Conservation (phyloP, 73 alveolate species). For the Stentor coeruleus region DNA sequence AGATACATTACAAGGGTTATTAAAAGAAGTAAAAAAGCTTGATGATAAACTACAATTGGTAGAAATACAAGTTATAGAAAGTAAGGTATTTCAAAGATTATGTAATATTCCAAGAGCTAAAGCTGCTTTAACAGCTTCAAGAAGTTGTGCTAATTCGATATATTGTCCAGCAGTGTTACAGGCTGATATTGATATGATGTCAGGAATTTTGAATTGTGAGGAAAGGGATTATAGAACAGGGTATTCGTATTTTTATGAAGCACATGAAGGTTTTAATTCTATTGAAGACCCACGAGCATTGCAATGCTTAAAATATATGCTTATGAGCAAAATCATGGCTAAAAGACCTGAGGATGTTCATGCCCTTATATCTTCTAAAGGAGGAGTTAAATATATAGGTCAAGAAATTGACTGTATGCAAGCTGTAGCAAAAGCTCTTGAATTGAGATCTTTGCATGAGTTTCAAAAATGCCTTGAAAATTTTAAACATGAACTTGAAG, state of each 20-base stretch:
- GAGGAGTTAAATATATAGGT: conserved; percentile 58
- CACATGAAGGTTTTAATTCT: conserved; percentile 76
- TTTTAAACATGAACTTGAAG: conserved; percentile 54
- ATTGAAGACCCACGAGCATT: conserved; percentile 59
- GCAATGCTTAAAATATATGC: conserved; percentile 70
- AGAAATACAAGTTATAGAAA: conserved; percentile 46
- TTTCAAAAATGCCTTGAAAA: conserved; percentile 64
- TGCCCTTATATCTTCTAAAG: conserved; percentile 45
- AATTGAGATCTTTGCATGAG: conserved; percentile 47
- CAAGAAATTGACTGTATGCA: conserved; percentile 72
- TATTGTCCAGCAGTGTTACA: conserved; percentile 70
- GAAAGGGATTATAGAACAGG: conserved; percentile 79
- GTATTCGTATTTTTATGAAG: conserved; percentile 79
- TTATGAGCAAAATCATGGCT: conserved; percentile 68
- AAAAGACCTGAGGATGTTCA: conserved; percentile 64
- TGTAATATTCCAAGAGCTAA: conserved; percentile 52
- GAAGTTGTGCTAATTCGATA: conserved; percentile 67
- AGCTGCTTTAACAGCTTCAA: conserved; percentile 77
- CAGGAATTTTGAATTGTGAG: conserved; percentile 74
- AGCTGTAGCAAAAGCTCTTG: conserved; percentile 69
- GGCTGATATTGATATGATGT: conserved; percentile 78
- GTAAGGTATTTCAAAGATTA: conserved; percentile 47
- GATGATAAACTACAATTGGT: conserved; percentile 52
- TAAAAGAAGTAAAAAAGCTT: conserved; percentile 44
- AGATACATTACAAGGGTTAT: conserved; percentile 28